phyloP scores from a whole-genome alignment of 306 rosid genomes.

The Crataegus laevigata region DNA sequence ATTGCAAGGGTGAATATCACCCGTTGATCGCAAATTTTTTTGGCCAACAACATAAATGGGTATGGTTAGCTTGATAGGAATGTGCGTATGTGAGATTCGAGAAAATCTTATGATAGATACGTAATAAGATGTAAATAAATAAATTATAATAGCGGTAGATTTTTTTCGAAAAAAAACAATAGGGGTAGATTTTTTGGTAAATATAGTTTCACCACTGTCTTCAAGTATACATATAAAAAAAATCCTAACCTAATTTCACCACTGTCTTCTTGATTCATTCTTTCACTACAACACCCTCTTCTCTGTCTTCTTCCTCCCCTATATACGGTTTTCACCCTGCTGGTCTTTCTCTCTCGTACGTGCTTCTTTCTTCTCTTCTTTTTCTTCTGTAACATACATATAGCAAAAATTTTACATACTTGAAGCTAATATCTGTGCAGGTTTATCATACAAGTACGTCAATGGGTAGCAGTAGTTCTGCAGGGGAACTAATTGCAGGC shows the following conservation, averaged over 20 bases:
- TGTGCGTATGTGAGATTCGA: neutral
- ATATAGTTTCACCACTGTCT: neutral
- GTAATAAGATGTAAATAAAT: neutral
- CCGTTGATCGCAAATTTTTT: neutral
- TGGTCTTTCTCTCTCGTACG: neutral
- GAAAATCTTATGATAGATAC: neutral
- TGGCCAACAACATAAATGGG: neutral
- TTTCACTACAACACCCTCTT: conserved; percentile 4
- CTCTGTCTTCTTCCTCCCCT: conserved; percentile 9
- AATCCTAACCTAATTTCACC: neutral
- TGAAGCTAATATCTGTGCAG: neutral
- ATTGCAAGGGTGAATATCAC: neutral
- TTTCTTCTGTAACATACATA: neutral
- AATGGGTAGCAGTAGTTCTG: neutral
- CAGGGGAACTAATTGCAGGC: neutral
- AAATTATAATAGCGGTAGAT: neutral
- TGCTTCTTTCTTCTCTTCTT: neutral
- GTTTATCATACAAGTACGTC: neutral
- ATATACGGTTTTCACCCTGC: neutral
- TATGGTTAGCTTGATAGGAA: neutral
- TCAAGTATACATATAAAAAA: neutral
- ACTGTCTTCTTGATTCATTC: neutral
- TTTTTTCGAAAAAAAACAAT: neutral
- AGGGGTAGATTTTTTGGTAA: neutral
- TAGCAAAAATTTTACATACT: neutral